These are phyloP conservation scores for Hymenoscyphus fructigenus DNA, from an alignment of 2,329 filamentous ascomycete species.

Conservation along the genomic window DNA sequence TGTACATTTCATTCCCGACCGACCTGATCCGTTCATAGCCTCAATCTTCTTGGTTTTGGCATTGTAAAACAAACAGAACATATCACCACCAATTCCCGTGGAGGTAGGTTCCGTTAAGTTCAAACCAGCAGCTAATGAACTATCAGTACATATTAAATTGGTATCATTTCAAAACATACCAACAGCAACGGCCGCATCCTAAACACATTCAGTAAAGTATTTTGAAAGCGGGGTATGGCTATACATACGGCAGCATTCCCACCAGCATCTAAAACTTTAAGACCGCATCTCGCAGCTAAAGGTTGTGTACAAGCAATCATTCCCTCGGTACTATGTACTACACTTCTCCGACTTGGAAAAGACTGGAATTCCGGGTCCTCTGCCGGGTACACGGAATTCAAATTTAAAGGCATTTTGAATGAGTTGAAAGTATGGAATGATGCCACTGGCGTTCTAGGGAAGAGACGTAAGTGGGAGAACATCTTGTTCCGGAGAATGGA, in stretches of 20 bases:
- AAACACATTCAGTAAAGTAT: constrained; percentile 14
- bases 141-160: constrained; percentile 9
- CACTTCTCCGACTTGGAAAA: constrained; percentile 80
- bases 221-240: constrained; percentile 17
- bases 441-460: not conserved
- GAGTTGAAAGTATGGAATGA: not conserved
- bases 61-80: constrained; percentile 94
- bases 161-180: constrained; percentile 48
- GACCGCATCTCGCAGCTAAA: constrained; percentile 81
- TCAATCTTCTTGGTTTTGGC: constrained; percentile 78
- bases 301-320: constrained; percentile 91
- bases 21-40: constrained; percentile 91
- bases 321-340: constrained; percentile 88
- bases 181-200: constrained; percentile 96
- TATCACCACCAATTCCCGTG: constrained; percentile 94
- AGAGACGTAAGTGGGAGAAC: not conserved
- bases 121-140: constrained; percentile 70
- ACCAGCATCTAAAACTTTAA: constrained; percentile 79
- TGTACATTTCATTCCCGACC: constrained; percentile 67
- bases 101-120: constrained; percentile 92
- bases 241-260: constrained; percentile 84
- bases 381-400: constrained; percentile 35
- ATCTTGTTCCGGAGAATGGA: not conserved
- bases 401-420: constrained; percentile 35
- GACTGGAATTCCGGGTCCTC: constrained; percentile 50